Evolutionary conservation across 176 grass and related monocot species (phyloP), one percentile per base, ranked within the genome.

Genomic region (Rhynchospora breviuscula): DNA sequence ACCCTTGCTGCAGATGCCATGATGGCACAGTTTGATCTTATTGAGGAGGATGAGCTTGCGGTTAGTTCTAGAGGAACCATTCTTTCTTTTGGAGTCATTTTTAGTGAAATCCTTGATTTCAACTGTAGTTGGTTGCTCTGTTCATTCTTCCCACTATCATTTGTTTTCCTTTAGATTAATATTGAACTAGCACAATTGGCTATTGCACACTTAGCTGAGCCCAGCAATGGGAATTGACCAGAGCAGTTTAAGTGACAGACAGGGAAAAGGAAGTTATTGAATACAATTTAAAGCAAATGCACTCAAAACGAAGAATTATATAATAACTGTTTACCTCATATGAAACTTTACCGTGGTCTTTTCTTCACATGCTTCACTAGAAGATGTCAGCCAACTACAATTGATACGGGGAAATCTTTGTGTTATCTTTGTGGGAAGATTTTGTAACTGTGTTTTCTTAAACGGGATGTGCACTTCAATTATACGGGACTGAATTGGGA

Each of bases 1-100:
- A 71, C 70, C 56, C 88, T 96, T 3, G 89, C 85, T 8, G 79
- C 78, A 11, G 59, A 91, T 53, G 97, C 97, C 82, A 88, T 93
- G 87, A 89, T 85, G 14, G 93, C 97, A 53, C 94, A 93, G 88
- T 99, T 99, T 77, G 97, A 99, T 88, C 90, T 99, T 35, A 86
- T 99, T 63, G 97, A 96, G 71, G 94, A 96, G 85, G 91, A 99
- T 65, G 97, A 99, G 80, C 93, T 99, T 25, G 87, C 87, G 93
- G 97, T 99, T 15, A 63, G 78, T 82, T 87, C 12, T 64, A 21
- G 45, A 82, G 79, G 14, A 81, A 33, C 5, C 10, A 7, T 43
- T 63, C 49, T 4, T 56, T 81, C 59, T 67, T 67, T 19, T 40
- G 35, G 35, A 4, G 35, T 40, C 35, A 40, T 40, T 40, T 40